Conservation (phyloP, 2,329 filamentous ascomycete genomes). For the Aspergillus sojae region DNA sequence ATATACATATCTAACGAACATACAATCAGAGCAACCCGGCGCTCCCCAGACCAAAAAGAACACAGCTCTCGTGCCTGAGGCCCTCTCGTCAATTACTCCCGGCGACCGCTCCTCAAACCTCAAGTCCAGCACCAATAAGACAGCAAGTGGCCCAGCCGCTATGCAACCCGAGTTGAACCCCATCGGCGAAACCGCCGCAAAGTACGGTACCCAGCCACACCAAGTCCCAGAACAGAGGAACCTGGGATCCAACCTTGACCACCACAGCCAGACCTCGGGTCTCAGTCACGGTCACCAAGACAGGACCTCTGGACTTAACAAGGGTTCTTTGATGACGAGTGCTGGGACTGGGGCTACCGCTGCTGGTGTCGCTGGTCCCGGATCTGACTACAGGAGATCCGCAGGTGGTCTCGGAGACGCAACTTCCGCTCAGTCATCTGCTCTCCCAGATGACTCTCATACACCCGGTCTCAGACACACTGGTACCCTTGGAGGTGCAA, state of each 20-base stretch:
- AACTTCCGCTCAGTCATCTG: not conserved
- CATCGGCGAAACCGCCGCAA: not conserved
- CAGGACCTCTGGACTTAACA: not conserved
- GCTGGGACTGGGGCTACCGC: not conserved
- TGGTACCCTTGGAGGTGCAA: not conserved
- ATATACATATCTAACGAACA: conserved; percentile 5
- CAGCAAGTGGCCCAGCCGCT: not conserved
- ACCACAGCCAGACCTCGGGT: not conserved
- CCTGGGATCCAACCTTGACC: not conserved
- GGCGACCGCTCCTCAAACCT: not conserved
- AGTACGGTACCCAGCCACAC: not conserved
- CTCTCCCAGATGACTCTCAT: not conserved
- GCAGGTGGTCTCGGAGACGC: not conserved
- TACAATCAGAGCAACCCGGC: conserved; percentile 31
- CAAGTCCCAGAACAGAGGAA: not conserved
- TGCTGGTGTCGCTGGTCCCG: not conserved
- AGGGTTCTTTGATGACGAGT: not conserved
- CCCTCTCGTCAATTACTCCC: conserved; percentile 14
- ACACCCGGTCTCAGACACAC: not conserved
- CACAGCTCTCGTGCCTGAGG: conserved; percentile 25
- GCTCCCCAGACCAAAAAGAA: conserved; percentile 24
- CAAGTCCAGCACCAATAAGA: not conserved
- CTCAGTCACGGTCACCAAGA: not conserved
- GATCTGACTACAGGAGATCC: not conserved
- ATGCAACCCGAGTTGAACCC: conserved; percentile 9